A percentile compares a stretch with the other conserved stretches of the same genome.
phyloP scores from a whole-genome alignment of 495 filamentous ascomycete genomes.

The Rusavskia elegans region DNA sequence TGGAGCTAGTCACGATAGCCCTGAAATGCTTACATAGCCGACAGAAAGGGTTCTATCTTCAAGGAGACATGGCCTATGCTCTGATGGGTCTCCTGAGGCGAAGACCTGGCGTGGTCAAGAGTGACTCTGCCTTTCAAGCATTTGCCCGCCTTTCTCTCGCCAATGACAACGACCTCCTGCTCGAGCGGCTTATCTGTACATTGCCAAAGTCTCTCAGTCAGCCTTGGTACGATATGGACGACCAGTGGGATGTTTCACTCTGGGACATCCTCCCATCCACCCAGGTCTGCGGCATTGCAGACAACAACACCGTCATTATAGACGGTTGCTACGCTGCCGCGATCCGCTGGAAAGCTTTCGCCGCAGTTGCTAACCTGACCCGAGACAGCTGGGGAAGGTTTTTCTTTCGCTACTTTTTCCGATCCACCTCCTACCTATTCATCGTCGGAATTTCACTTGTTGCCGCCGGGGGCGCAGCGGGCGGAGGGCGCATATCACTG shows the following conservation, averaged over 20 bases:
- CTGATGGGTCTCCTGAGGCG: slow-evolving; percentile 25
- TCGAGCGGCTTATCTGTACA: slow-evolving; percentile 26
- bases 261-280: slow-evolving; percentile 26
- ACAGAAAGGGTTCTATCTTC: background rate
- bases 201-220: slow-evolving; percentile 10
- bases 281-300: slow-evolving; percentile 12
- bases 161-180: slow-evolving; percentile 22
- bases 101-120: slow-evolving; percentile 16
- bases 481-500: too few relatives aligned
- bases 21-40: slow-evolving; percentile 5
- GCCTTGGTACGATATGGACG: slow-evolving; percentile 3
- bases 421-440: too few relatives aligned
- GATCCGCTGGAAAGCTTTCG: slow-evolving; percentile 6
- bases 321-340: slow-evolving; percentile 12
- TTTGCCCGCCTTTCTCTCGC: slow-evolving; percentile 24
- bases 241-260: slow-evolving; percentile 16
- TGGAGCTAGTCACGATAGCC: slow-evolving; percentile 19
- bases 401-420: too few relatives aligned
- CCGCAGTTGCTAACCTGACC: too few relatives aligned
- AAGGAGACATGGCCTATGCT: slow-evolving; percentile 25
- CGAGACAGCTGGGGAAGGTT: too few relatives aligned
- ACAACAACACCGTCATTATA: background rate
- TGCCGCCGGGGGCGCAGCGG: too few relatives aligned
- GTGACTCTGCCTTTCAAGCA: slow-evolving; percentile 25
- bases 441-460: too few relatives aligned